A percentile compares a stretch with the other conserved stretches of the same genome.
Evolutionary conservation across 345 rosid genomes (phyloP).

Genomic region (Excoecaria cochinchinensis): DNA sequence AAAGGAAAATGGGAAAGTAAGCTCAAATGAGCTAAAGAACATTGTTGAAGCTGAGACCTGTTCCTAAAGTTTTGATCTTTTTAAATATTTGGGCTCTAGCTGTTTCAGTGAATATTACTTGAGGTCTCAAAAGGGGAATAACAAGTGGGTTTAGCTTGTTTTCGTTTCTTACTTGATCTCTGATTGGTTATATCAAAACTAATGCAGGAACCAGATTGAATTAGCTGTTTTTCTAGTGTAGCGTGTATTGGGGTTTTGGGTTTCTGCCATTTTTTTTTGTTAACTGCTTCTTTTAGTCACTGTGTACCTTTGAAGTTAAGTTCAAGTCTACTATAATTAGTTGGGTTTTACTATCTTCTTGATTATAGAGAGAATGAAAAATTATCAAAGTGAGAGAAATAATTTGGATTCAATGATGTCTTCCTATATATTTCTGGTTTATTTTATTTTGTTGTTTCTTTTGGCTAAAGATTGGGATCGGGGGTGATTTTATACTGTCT

Average conservation of each 20-base stretch:
- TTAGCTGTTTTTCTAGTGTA: neutral
- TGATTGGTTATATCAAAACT: neutral
- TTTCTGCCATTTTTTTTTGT: neutral
- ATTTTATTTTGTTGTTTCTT: neutral
- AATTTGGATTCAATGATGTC: neutral
- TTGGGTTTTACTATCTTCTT: neutral
- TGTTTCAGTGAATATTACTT: neutral
- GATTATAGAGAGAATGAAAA: neutral
- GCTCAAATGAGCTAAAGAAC: slow-evolving; percentile 2
- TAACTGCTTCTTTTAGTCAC: neutral
- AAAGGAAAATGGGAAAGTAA: neutral
- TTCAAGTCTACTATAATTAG: neutral
- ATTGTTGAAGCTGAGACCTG: neutral
- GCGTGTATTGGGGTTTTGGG: neutral
- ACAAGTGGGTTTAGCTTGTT: neutral
- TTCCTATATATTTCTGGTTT: neutral
- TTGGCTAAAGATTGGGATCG: neutral
- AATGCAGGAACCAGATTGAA: neutral
- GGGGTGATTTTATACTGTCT: neutral
- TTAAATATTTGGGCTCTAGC: neutral
- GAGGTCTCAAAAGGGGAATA: neutral
- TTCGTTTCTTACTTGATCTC: neutral
- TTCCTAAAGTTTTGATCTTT: neutral
- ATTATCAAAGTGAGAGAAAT: neutral
- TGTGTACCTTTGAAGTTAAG: neutral